A percentile compares a stretch with the other conserved stretches of the same genome.
Conservation (phyloP, 192 early-diverging fungal species). For the Coemansia sp. region DNA sequence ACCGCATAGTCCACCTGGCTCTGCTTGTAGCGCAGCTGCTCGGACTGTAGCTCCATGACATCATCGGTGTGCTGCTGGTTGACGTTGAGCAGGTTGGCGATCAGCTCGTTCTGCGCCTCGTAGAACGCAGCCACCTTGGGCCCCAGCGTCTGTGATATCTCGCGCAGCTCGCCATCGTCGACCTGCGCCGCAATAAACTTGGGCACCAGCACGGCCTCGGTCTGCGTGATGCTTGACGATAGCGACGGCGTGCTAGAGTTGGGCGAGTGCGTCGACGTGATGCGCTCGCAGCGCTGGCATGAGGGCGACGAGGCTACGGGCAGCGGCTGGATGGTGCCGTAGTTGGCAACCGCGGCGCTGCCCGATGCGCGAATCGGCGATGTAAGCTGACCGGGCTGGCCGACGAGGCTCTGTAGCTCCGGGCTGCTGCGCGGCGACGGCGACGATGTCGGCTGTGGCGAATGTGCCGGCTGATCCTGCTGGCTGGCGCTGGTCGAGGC, state of each 20-base stretch:
- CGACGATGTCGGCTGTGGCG: too few relatives aligned
- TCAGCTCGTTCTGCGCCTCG: constrained; percentile 50
- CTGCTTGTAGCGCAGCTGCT: constrained; percentile 27
- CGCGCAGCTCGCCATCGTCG: constrained; percentile 25
- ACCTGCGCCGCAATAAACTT: constrained; percentile 45
- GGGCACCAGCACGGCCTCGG: constrained; percentile 43
- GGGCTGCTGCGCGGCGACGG: too few relatives aligned
- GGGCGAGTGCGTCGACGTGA: too few relatives aligned
- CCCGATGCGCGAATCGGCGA: too few relatives aligned
- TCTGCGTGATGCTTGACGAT: constrained; percentile 27
- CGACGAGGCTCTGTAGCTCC: too few relatives aligned
- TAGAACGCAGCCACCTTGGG: constrained; percentile 43
- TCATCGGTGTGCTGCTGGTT: constrained; percentile 49
- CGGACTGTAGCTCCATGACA: constrained; percentile 32
- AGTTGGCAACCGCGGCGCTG: constrained; percentile 9
- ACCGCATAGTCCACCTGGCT: constrained; percentile 57
- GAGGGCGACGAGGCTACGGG: not conserved
- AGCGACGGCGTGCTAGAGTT: constrained; percentile 7
- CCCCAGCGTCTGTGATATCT: constrained; percentile 26
- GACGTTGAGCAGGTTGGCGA: constrained; percentile 39
- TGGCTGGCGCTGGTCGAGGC: not conserved
- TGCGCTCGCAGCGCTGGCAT: constrained; percentile 6
- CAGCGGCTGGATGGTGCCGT: constrained; percentile 7
- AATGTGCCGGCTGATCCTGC: not conserved
- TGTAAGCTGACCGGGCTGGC: too few relatives aligned